Conservation (phyloP, 352 stramenopile genomes). For the Phytophthora meadii region DNA sequence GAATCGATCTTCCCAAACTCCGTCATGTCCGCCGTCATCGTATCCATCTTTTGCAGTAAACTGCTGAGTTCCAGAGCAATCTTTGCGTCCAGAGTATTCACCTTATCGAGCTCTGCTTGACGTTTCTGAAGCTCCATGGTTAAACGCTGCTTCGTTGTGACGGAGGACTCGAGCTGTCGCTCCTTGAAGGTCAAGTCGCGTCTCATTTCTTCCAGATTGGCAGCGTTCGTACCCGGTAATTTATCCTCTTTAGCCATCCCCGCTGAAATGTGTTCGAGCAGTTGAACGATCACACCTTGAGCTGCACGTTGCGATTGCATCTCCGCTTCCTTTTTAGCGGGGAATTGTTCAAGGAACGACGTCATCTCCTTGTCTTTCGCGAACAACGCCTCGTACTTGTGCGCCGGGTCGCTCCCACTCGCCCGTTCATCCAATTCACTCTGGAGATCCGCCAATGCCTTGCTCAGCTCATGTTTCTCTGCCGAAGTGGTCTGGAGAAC, state of each 20-base stretch:
- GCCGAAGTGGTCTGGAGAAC: slow-evolving; percentile 56
- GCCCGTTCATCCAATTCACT: slow-evolving; percentile 71
- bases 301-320: slow-evolving; percentile 55
- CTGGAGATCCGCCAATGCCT: slow-evolving; percentile 61
- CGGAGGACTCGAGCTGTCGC: slow-evolving; percentile 90
- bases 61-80: slow-evolving; percentile 86
- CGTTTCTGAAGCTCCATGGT: slow-evolving; percentile 88
- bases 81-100: slow-evolving; percentile 91
- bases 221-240: slow-evolving; percentile 60
- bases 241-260: slow-evolving; percentile 79
- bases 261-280: slow-evolving; percentile 92
- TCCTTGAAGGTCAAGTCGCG: slow-evolving; percentile 92
- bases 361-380: slow-evolving; percentile 94
- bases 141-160: slow-evolving; percentile 89
- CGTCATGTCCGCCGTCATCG: slow-evolving; percentile 88
- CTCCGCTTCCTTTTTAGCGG: slow-evolving; percentile 74
- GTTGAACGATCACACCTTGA: slow-evolving; percentile 86
- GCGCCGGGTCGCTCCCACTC: slow-evolving; percentile 69
- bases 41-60: slow-evolving; percentile 87
- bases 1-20: slow-evolving; percentile 91
- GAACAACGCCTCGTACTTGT: slow-evolving; percentile 91
- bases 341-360: slow-evolving; percentile 86
- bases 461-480: slow-evolving; percentile 66
- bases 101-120: slow-evolving; percentile 90
- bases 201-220: slow-evolving; percentile 88